Conservation (phyloP, 2,329 filamentous ascomycete species). For the Kalmusia sp. region DNA sequence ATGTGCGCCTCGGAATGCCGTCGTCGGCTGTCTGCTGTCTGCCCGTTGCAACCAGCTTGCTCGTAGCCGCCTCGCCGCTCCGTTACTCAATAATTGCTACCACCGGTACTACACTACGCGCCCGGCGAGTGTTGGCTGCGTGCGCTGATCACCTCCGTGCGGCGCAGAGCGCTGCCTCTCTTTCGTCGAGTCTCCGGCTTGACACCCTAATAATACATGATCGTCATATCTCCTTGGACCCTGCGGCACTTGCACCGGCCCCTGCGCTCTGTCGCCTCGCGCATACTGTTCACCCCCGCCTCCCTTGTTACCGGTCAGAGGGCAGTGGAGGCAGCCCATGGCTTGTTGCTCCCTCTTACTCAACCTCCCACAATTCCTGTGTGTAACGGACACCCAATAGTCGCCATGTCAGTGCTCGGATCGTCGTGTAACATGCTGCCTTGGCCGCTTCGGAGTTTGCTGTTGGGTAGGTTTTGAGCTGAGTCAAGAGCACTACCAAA, state of each 20-base stretch:
- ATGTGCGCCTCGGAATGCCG: neutral
- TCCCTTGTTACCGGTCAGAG: slow-evolving; percentile 12
- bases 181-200: slow-evolving; percentile 19
- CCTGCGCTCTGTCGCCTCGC: slow-evolving; percentile 9
- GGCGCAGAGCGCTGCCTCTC: slow-evolving; percentile 17
- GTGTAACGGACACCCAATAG: neutral
- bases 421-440: neutral
- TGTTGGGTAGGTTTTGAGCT: neutral
- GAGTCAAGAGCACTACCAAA: slow-evolving; percentile 8
- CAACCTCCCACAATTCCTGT: neutral
- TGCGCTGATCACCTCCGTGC: slow-evolving; percentile 28
- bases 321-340: slow-evolving; percentile 4
- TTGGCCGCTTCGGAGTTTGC: slow-evolving; percentile 7
- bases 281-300: neutral
- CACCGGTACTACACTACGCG: slow-evolving; percentile 20
- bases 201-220: slow-evolving; percentile 25
- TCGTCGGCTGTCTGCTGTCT: neutral
- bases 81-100: too few species aligned
- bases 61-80: neutral
- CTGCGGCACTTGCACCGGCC: slow-evolving; percentile 29
- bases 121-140: slow-evolving; percentile 22
- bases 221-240: slow-evolving; percentile 34
- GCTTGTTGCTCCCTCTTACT: neutral
- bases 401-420: neutral
- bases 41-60: neutral